Conservation (phyloP, 2,329 filamentous ascomycete genomes). For the Chaetomiaceae sp. region DNA sequence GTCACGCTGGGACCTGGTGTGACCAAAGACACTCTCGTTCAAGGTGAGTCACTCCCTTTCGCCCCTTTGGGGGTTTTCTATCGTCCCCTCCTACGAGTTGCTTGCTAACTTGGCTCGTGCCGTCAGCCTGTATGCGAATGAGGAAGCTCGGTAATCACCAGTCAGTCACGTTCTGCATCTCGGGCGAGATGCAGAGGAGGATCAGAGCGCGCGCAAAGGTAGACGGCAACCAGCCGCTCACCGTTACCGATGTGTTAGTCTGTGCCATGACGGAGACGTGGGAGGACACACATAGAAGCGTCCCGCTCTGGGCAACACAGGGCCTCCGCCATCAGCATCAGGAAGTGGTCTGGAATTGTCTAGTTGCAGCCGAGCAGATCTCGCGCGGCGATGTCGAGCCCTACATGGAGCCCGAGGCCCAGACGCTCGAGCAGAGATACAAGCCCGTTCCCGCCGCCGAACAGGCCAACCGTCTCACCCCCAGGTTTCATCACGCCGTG, state of each 20-base stretch:
- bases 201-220: neutral
- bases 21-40: slow-evolving; percentile 65
- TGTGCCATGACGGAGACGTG: neutral
- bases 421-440: slow-evolving; percentile 46
- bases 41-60: slow-evolving; percentile 46
- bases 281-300: neutral
- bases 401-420: slow-evolving; percentile 44
- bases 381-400: no score
- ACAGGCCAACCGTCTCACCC: slow-evolving; percentile 3
- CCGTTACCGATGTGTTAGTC: neutral
- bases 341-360: neutral
- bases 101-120: neutral
- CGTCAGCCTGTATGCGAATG: slow-evolving; percentile 65
- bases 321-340: neutral
- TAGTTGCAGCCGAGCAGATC: slow-evolving; percentile 24
- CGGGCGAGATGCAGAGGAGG: slow-evolving; percentile 50
- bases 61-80: neutral
- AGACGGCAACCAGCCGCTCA: neutral
- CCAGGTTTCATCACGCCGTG: slow-evolving; percentile 1
- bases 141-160: slow-evolving; percentile 63
- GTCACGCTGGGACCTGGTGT: slow-evolving; percentile 62
- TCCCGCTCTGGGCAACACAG: neutral
- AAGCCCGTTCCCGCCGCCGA: slow-evolving; percentile 30
- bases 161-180: slow-evolving; percentile 57
- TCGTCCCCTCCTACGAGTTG: no score